Conservation (phyloP, 2,329 filamentous ascomycete genomes). For the Aschersonia sp. region DNA sequence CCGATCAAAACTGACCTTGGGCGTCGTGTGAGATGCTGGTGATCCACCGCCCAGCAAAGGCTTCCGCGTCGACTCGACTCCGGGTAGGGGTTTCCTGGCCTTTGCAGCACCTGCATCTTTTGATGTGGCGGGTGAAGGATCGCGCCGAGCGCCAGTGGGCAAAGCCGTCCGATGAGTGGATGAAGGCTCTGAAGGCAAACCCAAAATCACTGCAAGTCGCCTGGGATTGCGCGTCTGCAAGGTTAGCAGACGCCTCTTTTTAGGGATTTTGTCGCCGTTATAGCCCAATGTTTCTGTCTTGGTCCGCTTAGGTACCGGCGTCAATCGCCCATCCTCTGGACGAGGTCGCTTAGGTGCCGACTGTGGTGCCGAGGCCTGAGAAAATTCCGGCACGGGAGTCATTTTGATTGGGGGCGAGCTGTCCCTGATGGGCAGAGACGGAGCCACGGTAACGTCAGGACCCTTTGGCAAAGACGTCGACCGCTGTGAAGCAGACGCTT, state of each 20-base stretch:
- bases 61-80: constrained; percentile 14
- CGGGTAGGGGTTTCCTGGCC: constrained; percentile 20
- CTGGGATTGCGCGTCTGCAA: constrained; percentile 19
- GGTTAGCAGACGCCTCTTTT: constrained; percentile 21
- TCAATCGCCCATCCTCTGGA: constrained; percentile 18
- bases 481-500: constrained; percentile 11
- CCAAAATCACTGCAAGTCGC: constrained; percentile 20
- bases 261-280: constrained; percentile 9
- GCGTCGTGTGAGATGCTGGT: constrained; percentile 7
- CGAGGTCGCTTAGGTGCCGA: constrained; percentile 19
- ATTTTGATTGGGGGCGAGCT: constrained; percentile 7
- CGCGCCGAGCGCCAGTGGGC: constrained; percentile 15
- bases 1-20: constrained; percentile 12
- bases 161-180: constrained; percentile 15
- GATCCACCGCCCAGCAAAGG: constrained; percentile 17
- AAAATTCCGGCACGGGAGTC: constrained; percentile 1
- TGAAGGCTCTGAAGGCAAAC: constrained; percentile 9
- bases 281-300: constrained; percentile 13
- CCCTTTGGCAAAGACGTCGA: constrained; percentile 1
- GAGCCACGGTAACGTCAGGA: constrained; percentile 2
- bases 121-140: constrained; percentile 8
- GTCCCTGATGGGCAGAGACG: constrained; percentile 1
- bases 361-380: constrained; percentile 1
- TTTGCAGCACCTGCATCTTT: constrained; percentile 19
- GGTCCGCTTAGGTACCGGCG: constrained; percentile 22